phyloP scores from a whole-genome alignment of 169 alveolate species.

The Plasmodium inui region DNA sequence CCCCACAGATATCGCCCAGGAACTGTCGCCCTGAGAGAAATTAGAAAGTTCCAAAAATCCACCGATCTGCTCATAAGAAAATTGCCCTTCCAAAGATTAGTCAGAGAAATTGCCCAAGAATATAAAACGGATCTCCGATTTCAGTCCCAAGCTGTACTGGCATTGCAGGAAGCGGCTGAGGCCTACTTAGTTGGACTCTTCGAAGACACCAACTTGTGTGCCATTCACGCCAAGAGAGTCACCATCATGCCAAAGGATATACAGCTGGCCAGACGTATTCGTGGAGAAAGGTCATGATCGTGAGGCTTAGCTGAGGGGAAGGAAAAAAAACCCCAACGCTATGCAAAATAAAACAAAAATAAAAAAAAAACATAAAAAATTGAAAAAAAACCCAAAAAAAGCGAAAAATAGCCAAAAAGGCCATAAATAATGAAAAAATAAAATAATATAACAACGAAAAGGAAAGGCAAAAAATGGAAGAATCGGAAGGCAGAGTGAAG shows the following conservation, averaged over 20 bases:
- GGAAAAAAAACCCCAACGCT: neutral
- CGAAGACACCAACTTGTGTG: conserved; percentile 99
- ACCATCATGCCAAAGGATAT: conserved; percentile 99
- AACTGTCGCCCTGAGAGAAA: conserved; percentile 98
- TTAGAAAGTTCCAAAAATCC: conserved; percentile 96
- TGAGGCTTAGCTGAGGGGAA: neutral
- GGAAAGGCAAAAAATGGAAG: neutral
- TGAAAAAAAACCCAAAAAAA: neutral
- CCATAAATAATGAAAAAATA: no score
- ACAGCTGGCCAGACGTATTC: conserved; percentile 98
- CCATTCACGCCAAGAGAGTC: conserved; percentile 99
- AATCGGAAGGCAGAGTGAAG: neutral
- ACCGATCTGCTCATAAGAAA: conserved; percentile 95
- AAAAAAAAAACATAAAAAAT: neutral
- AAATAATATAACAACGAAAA: neutral
- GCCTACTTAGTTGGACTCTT: conserved; percentile 98
- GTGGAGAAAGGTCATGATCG: conserved; percentile 96
- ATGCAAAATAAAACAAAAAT: neutral
- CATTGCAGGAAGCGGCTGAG: conserved; percentile 99
- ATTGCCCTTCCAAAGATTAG: conserved; percentile 97
- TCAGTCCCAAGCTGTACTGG: conserved; percentile 95
- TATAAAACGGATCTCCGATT: conserved; percentile 95
- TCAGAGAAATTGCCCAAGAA: conserved; percentile 96
- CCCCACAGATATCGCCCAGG: conserved; percentile 99
- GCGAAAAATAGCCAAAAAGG: neutral